Evolutionary conservation across 1,139 yeast genomes (phyloP).

Genomic region (Hyphopichia burtonii): DNA sequence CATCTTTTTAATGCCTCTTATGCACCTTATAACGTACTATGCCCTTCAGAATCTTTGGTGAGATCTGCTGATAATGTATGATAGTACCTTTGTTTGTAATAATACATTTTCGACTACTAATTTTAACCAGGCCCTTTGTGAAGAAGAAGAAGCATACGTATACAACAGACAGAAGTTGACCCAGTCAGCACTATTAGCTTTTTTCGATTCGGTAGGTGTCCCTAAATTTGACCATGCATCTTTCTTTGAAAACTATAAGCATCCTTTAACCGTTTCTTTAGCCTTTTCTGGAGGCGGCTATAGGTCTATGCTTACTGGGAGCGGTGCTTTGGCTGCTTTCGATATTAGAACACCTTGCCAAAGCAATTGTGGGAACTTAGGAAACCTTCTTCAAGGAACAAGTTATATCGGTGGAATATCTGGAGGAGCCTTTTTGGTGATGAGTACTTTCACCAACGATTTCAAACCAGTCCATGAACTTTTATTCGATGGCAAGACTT

Average conservation of each 20-base stretch:
- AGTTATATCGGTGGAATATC: slow-evolving; percentile 62
- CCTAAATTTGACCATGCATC: slow-evolving; percentile 34
- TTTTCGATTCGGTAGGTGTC: slow-evolving; percentile 34
- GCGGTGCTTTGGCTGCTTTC: slow-evolving; percentile 58
- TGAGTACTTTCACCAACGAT: slow-evolving; percentile 50
- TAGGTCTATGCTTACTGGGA: slow-evolving; percentile 65
- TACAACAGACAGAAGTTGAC: slow-evolving; percentile 29
- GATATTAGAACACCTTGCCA: slow-evolving; percentile 41
- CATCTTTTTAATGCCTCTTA: slow-evolving; percentile 16
- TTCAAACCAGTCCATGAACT: slow-evolving; percentile 39
- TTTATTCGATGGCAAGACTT: slow-evolving; percentile 20
- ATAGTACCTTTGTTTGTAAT: slow-evolving; percentile 4
- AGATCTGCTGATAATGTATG: slow-evolving; percentile 39
- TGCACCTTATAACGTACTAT: slow-evolving; percentile 40
- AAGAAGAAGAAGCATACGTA: slow-evolving; percentile 39
- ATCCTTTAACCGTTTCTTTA: slow-evolving; percentile 46
- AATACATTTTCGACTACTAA: slow-evolving; percentile 3
- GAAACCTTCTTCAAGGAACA: slow-evolving; percentile 54
- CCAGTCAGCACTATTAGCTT: slow-evolving; percentile 25
- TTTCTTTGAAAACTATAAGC: slow-evolving; percentile 14
- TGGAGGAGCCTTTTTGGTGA: slow-evolving; percentile 70
- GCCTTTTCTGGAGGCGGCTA: slow-evolving; percentile 78
- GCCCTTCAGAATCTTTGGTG: slow-evolving; percentile 38
- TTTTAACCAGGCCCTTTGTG: slow-evolving; percentile 11
- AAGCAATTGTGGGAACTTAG: slow-evolving; percentile 24